These are phyloP conservation scores for Blechomonas ayalai DNA, from an alignment of 208 protist species.

Conservation along the genomic window DNA sequence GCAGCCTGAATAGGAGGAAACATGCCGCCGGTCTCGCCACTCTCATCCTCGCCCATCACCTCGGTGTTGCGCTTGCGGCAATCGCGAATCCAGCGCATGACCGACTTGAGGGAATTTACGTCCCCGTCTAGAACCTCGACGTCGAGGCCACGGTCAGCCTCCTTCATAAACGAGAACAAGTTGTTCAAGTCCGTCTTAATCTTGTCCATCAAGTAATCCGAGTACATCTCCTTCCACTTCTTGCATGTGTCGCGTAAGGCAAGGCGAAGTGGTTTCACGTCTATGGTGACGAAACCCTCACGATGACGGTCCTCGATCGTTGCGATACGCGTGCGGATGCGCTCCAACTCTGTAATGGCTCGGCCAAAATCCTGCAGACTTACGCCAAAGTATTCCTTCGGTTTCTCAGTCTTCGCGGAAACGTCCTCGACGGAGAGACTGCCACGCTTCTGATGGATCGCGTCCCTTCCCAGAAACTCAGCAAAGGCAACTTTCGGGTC, in stretches of 20 bases:
- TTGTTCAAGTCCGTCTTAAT: slow-evolving; percentile 78
- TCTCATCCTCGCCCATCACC: slow-evolving; percentile 82
- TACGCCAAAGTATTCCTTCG: slow-evolving; percentile 87
- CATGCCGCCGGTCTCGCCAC: slow-evolving; percentile 80
- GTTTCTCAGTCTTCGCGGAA: slow-evolving; percentile 17
- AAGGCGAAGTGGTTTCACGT: slow-evolving; percentile 94
- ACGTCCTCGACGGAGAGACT: slow-evolving; percentile 49
- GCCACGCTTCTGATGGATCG: slow-evolving; percentile 8
- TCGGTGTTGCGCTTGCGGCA: slow-evolving; percentile 82
- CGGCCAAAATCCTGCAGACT: slow-evolving; percentile 90
- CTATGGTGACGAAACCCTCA: slow-evolving; percentile 90
- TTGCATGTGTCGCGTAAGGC: slow-evolving; percentile 88
- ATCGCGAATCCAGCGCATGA: slow-evolving; percentile 91
- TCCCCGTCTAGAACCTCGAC: slow-evolving; percentile 88
- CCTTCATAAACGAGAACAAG: slow-evolving; percentile 90
- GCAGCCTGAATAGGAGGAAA: slow-evolving; percentile 87
- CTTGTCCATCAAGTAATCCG: slow-evolving; percentile 90
- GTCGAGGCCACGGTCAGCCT: slow-evolving; percentile 87
- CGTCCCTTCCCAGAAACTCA: slow-evolving; percentile 77
- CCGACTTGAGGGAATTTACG: slow-evolving; percentile 86
- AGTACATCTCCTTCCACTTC: slow-evolving; percentile 94
- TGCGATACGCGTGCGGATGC: slow-evolving; percentile 69
- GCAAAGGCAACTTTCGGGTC: slow-evolving; percentile 85
- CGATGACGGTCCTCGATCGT: slow-evolving; percentile 84
- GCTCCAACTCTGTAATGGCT: slow-evolving; percentile 91